Conservation (phyloP, 73 alveolate genomes). For the Breviolum minutum region DNA sequence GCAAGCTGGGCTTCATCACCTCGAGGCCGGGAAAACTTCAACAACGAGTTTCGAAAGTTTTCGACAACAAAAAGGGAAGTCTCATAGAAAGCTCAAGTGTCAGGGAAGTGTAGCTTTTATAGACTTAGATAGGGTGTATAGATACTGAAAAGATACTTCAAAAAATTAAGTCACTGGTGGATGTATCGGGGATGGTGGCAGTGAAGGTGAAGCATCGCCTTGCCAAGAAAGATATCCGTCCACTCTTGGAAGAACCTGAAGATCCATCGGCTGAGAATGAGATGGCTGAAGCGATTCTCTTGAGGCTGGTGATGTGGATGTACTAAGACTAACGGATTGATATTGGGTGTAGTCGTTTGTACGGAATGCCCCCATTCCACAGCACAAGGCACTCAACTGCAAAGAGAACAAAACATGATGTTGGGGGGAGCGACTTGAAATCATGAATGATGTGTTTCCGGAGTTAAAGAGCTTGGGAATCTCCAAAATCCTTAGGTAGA, state of each 20-base stretch:
- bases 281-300: slow-evolving; percentile 10
- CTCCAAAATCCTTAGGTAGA: no score
- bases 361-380: no score
- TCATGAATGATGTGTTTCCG: no score
- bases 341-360: no score
- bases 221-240: slow-evolving; percentile 68
- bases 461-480: no score
- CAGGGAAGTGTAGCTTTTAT: no score
- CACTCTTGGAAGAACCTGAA: slow-evolving; percentile 52
- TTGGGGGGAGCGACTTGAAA: no score
- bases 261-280: neutral
- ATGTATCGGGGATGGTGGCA: neutral
- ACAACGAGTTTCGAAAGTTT: neutral
- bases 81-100: neutral
- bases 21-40: slow-evolving; percentile 2
- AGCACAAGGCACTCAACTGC: no score
- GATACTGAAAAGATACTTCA: no score
- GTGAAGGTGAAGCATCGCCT: slow-evolving; percentile 56
- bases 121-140: no score
- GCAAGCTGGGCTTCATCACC: slow-evolving; percentile 42
- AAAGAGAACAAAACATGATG: no score
- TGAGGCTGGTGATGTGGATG: neutral
- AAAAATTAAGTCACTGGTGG: no score
- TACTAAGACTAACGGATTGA: neutral
- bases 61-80: neutral